Percentiles rank a stretch among this genome's conserved stretches.
Conservation (phyloP, 805 yeast genomes). For the Candida maltosa region DNA sequence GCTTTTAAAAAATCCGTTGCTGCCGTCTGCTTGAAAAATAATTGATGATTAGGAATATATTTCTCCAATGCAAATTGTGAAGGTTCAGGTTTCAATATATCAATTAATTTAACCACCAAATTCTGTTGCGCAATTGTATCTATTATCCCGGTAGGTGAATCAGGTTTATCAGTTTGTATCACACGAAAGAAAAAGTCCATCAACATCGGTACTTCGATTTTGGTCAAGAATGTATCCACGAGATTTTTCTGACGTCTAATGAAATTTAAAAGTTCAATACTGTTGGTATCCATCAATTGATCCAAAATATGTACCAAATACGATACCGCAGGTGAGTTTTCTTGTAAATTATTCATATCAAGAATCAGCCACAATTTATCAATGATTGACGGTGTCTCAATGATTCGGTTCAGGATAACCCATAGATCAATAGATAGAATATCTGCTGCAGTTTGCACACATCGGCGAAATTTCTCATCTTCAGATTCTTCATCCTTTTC, state of each 20-base stretch:
- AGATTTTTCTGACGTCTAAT: constrained; percentile 64
- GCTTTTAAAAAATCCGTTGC: constrained; percentile 96
- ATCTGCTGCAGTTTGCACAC: constrained; percentile 38
- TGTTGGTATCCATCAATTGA: constrained; percentile 66
- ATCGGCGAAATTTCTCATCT: constrained; percentile 33
- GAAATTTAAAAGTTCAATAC: constrained; percentile 64
- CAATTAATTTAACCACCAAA: constrained; percentile 69
- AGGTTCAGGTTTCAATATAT: constrained; percentile 64
- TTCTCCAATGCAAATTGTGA: constrained; percentile 43
- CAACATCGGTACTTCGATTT: constrained; percentile 88
- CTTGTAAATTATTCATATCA: constrained; percentile 26
- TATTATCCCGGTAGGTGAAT: constrained; percentile 82
- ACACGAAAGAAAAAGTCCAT: constrained; percentile 90
- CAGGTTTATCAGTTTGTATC: constrained; percentile 90
- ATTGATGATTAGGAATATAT: constrained; percentile 24
- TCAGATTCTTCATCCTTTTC: constrained; percentile 21
- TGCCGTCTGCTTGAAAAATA: constrained; percentile 70
- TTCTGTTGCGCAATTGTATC: constrained; percentile 70
- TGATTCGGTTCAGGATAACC: constrained; percentile 40
- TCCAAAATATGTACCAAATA: constrained; percentile 66
- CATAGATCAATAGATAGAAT: constrained; percentile 39
- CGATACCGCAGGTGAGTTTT: constrained; percentile 36
- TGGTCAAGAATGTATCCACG: constrained; percentile 77
- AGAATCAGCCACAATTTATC: constrained; percentile 40
- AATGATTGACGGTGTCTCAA: constrained; percentile 39